These are phyloP conservation scores for Gossypium aridum DNA, from an alignment of 441 rosid genomes.

Conservation along the genomic window DNA sequence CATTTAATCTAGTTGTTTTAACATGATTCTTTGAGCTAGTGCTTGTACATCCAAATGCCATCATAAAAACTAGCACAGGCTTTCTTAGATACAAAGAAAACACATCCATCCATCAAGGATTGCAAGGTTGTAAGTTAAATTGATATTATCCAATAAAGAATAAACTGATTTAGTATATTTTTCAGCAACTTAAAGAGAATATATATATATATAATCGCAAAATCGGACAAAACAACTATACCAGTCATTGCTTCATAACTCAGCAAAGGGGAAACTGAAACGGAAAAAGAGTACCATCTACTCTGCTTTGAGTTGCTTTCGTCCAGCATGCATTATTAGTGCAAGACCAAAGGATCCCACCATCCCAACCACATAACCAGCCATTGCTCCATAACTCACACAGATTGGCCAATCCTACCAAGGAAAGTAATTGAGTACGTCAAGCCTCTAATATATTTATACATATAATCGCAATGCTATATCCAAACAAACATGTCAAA, in stretches of 20 bases:
- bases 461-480: not conserved
- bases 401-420: constrained; percentile 84
- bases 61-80: no score
- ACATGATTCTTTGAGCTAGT: no score
- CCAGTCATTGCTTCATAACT: not conserved
- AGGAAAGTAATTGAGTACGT: constrained; percentile 10
- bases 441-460: not conserved
- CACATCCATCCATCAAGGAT: no score
- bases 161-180: not conserved
- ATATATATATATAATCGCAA: not conserved
- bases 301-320: constrained; percentile 29
- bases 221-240: not conserved
- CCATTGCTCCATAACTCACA: constrained; percentile 69
- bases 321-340: constrained; percentile 9
- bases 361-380: constrained; percentile 50
- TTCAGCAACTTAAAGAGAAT: not conserved
- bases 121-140: not conserved
- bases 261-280: not conserved
- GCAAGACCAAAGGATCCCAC: constrained; percentile 39
- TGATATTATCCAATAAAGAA: not conserved
- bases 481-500: not conserved
- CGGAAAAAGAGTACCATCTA: constrained; percentile 11
- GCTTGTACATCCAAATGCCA: no score
- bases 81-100: no score
- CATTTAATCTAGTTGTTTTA: no score